Evolutionary conservation across 2,329 filamentous ascomycete species (phyloP).

Genomic region (Fusarium secorum): DNA sequence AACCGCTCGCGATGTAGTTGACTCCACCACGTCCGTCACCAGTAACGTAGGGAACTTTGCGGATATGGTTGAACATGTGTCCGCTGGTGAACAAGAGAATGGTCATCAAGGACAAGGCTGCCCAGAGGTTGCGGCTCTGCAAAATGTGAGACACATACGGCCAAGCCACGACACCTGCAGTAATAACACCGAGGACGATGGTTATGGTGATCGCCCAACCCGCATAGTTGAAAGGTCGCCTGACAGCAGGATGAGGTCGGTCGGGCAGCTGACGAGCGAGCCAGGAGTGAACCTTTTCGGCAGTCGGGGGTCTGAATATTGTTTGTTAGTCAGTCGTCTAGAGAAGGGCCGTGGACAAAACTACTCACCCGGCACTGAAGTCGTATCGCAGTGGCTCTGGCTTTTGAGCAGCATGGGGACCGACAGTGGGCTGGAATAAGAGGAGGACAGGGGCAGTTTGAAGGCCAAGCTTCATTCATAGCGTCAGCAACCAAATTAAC

Average conservation of each 20-base stretch:
- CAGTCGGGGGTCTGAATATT: conserved; percentile 68
- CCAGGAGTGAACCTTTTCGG: conserved; percentile 83
- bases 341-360: neutral
- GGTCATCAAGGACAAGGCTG: conserved; percentile 83
- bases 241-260: conserved; percentile 77
- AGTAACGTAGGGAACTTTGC: conserved; percentile 91
- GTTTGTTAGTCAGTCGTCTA: neutral
- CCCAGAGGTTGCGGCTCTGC: conserved; percentile 94
- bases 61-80: conserved; percentile 99
- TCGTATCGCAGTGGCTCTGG: conserved; percentile 80
- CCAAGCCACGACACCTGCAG: conserved; percentile 73
- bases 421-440: conserved; percentile 84
- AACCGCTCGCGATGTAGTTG: conserved; percentile 88
- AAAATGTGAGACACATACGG: conserved; percentile 83
- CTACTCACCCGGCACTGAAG: conserved; percentile 77
- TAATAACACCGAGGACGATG: conserved; percentile 73
- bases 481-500: conserved; percentile 12
- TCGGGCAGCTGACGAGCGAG: conserved; percentile 79
- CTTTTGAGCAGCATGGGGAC: conserved; percentile 77
- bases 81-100: conserved; percentile 94
- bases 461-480: conserved; percentile 77
- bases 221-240: conserved; percentile 87
- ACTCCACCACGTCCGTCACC: conserved; percentile 86
- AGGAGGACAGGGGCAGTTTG: conserved; percentile 93
- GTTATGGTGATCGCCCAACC: conserved; percentile 74